Evolutionary conservation across 225 moss, liverwort and hornwort species (phyloP).

Genomic region (Physcomitrium patens): DNA sequence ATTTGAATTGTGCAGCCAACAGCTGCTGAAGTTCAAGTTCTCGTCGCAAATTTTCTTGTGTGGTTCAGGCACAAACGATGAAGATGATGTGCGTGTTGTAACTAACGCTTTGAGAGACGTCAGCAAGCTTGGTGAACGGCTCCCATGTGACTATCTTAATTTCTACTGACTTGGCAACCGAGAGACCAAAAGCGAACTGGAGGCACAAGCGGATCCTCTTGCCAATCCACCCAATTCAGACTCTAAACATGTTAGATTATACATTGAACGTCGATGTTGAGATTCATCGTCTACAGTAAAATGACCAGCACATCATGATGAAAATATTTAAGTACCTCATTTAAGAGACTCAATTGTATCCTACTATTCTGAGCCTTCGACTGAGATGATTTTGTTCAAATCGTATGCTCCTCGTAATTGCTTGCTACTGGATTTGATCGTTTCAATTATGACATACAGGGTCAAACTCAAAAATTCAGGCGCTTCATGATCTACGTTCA

Average conservation of each 20-base stretch:
- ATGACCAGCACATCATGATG: neutral
- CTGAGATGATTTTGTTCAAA: too few species aligned
- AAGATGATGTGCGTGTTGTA: constrained; percentile 90
- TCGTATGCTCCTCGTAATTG: neutral
- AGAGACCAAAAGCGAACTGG: constrained; percentile 50
- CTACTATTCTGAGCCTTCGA: too few species aligned
- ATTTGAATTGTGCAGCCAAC: too few species aligned
- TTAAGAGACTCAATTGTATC: too few species aligned
- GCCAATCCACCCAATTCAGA: constrained; percentile 58
- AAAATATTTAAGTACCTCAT: too few species aligned
- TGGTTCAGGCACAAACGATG: constrained; percentile 68
- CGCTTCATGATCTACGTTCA: constrained; percentile 88
- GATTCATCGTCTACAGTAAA: neutral
- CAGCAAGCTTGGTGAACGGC: constrained; percentile 31
- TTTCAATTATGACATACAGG: constrained; percentile 45
- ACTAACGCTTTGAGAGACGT: constrained; percentile 70
- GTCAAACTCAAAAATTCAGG: constrained; percentile 44
- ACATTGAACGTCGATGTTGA: neutral
- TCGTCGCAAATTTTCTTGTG: neutral
- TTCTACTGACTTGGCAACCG: constrained; percentile 83
- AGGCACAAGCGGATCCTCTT: constrained; percentile 40
- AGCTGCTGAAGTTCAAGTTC: too few species aligned
- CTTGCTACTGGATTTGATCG: neutral
- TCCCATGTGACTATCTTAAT: constrained; percentile 76
- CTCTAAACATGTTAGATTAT: constrained; percentile 64